Conservation (phyloP, 345 rosid genomes). For the Eucalyptus polyanthemos region DNA sequence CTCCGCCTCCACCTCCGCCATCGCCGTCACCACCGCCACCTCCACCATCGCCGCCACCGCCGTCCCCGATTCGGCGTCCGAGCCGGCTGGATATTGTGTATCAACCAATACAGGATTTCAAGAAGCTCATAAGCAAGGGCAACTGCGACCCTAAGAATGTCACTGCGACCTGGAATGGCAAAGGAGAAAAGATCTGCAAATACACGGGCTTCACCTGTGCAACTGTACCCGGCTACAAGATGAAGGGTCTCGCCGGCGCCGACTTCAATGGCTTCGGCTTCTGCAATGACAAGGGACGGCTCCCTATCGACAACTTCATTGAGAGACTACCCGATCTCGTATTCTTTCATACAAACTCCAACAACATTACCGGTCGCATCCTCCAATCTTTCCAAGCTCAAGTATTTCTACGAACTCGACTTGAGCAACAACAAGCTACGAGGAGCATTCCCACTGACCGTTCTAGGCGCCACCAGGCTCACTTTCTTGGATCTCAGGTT, state of each 20-base stretch:
- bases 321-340: slow-evolving; percentile 7
- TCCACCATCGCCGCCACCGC: not conserved
- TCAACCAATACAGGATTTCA: not conserved
- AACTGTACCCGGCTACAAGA: slow-evolving; percentile 1
- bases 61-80: no score
- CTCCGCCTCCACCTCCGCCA: not conserved
- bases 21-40: not conserved
- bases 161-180: slow-evolving; percentile 11
- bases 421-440: slow-evolving; percentile 26
- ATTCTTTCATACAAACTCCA: slow-evolving; percentile 28
- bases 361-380: slow-evolving; percentile 5
- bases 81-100: not conserved
- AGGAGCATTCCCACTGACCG: not conserved
- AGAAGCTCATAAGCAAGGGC: not conserved
- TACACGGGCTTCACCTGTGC: slow-evolving; percentile 21
- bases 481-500: no score
- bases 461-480: no score
- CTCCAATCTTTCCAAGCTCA: not conserved
- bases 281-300: not conserved
- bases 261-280: slow-evolving; percentile 19
- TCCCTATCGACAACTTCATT: slow-evolving; percentile 9
- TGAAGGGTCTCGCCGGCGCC: slow-evolving; percentile 1
- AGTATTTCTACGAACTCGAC: slow-evolving; percentile 30
- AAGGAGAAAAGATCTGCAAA: slow-evolving; percentile 8
- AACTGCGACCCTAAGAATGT: not conserved